A percentile compares a stretch with the other conserved stretches of the same genome.
phyloP scores from a whole-genome alignment of 2,329 filamentous ascomycete species.

The Coniosporium tulheliwenetii region DNA sequence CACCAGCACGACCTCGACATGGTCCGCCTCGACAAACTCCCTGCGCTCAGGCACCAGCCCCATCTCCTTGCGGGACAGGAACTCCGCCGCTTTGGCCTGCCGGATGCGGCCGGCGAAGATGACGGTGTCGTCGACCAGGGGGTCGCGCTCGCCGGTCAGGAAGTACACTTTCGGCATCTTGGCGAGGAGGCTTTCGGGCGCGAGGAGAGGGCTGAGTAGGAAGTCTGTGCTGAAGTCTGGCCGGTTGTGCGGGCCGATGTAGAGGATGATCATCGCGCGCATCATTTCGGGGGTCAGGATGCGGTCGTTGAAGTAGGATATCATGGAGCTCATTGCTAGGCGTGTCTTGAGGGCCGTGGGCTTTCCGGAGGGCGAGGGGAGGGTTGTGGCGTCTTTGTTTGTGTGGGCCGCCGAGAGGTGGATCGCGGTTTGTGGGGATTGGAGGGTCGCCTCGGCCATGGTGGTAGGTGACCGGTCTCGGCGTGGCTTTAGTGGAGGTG shows the following conservation, averaged over 20 bases:
- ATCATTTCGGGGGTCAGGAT: slow-evolving; percentile 96
- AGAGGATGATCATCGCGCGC: slow-evolving; percentile 96
- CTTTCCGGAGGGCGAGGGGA: slow-evolving; percentile 20
- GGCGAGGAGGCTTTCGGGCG: slow-evolving; percentile 67
- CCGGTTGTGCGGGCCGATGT: slow-evolving; percentile 83
- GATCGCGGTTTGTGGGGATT: slow-evolving; percentile 13
- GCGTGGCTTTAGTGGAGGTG: background rate
- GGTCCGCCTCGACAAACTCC: slow-evolving; percentile 53
- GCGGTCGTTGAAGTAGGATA: slow-evolving; percentile 94
- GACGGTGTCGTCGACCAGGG: slow-evolving; percentile 89
- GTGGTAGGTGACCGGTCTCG: background rate
- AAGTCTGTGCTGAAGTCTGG: slow-evolving; percentile 90
- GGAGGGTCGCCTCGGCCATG: background rate
- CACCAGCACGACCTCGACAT: slow-evolving; percentile 69
- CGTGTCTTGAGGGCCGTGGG: slow-evolving; percentile 52
- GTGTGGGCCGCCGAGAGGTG: slow-evolving; percentile 22
- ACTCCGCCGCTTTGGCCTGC: slow-evolving; percentile 51
- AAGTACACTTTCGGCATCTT: slow-evolving; percentile 93
- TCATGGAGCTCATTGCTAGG: slow-evolving; percentile 92
- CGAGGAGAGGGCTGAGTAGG: slow-evolving; percentile 75
- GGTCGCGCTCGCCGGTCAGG: slow-evolving; percentile 86
- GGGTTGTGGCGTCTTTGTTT: slow-evolving; percentile 11
- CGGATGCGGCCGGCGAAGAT: slow-evolving; percentile 86
- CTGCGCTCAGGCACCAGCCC: slow-evolving; percentile 32
- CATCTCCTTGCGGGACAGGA: slow-evolving; percentile 38